Evolutionary conservation across 1,284 basidiomycete genomes (phyloP).

Genomic region (Cystobasidium slooffiae): DNA sequence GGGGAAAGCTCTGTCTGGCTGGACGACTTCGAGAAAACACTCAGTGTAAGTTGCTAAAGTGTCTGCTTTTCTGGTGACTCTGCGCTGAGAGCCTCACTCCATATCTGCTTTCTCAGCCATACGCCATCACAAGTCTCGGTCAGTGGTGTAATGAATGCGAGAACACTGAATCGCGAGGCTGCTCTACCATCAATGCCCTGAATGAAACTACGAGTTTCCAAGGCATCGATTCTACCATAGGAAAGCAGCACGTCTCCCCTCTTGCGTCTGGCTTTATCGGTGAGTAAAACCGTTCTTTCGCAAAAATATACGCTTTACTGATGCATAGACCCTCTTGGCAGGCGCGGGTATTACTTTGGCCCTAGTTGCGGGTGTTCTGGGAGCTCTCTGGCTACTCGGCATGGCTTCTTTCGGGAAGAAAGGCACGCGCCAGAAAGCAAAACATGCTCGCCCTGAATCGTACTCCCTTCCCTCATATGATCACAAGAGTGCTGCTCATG

Average conservation of each 20-base stretch:
- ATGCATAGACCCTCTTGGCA: background rate
- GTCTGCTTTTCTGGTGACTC: background rate
- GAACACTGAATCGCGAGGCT: conserved; percentile 27
- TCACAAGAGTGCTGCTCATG: background rate
- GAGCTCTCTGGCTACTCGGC: conserved; percentile 24
- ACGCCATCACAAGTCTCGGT: conserved; percentile 56
- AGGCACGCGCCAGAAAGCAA: conserved; percentile 5
- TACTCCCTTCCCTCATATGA: conserved; percentile 29
- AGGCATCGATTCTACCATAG: conserved; percentile 18
- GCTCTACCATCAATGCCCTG: conserved; percentile 20
- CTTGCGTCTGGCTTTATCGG: conserved; percentile 44
- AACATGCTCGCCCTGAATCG: background rate
- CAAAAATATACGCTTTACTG: too few species aligned
- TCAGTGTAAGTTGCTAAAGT: conserved; percentile 58
- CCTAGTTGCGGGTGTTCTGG: conserved; percentile 26
- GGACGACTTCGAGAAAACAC: conserved; percentile 75
- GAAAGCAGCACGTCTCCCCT: conserved; percentile 38
- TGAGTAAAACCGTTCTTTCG: background rate
- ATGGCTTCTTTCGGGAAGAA: conserved; percentile 31
- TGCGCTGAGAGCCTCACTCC: background rate
- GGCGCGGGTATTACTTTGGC: conserved; percentile 37
- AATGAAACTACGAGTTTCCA: conserved; percentile 28
- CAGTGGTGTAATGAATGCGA: conserved; percentile 59
- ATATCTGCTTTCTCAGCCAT: conserved; percentile 44
- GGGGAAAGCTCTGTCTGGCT: conserved; percentile 67